These are phyloP conservation scores for Neofusicoccum kwambonambiense DNA, from an alignment of 2,329 filamentous ascomycete species.

Conservation along the genomic window DNA sequence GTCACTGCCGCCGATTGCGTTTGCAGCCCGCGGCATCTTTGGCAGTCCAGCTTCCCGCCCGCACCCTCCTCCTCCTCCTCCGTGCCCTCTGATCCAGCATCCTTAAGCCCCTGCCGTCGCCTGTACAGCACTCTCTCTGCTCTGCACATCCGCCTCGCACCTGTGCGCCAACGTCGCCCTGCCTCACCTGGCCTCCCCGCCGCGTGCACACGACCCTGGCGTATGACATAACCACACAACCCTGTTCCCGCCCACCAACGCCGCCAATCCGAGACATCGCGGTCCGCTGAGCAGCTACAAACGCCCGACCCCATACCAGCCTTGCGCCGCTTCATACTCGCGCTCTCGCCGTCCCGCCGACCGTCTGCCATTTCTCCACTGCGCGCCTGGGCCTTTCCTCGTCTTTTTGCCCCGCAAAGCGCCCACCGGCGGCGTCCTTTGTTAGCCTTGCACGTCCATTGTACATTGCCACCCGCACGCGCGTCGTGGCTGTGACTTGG, in stretches of 20 bases:
- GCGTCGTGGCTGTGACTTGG: neutral
- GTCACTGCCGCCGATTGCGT: neutral
- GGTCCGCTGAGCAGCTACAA: neutral
- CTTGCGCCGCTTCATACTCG: neutral
- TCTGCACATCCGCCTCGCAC: neutral
- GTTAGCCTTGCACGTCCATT: neutral
- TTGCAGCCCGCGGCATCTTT: neutral
- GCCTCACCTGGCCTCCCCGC: slow-evolving; percentile 4
- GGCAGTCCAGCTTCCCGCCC: neutral
- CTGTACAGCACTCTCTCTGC: slow-evolving; percentile 2
- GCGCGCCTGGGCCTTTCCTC: neutral
- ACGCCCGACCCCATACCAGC: neutral
- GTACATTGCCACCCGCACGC: slow-evolving; percentile 4
- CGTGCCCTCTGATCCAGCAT: neutral
- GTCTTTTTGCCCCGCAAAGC: neutral
- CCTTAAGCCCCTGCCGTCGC: neutral
- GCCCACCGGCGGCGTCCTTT: neutral
- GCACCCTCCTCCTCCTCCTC: neutral
- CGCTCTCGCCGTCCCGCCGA: neutral
- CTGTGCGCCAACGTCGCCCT: neutral
- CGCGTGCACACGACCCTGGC: slow-evolving; percentile 4
- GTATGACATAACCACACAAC: slow-evolving; percentile 5
- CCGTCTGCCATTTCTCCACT: neutral
- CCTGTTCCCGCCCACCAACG: neutral
- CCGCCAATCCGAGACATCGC: slow-evolving; percentile 7